phyloP scores from a whole-genome alignment of 371 early-diverging fungal genomes.

The Apophysomyces ossiformis region DNA sequence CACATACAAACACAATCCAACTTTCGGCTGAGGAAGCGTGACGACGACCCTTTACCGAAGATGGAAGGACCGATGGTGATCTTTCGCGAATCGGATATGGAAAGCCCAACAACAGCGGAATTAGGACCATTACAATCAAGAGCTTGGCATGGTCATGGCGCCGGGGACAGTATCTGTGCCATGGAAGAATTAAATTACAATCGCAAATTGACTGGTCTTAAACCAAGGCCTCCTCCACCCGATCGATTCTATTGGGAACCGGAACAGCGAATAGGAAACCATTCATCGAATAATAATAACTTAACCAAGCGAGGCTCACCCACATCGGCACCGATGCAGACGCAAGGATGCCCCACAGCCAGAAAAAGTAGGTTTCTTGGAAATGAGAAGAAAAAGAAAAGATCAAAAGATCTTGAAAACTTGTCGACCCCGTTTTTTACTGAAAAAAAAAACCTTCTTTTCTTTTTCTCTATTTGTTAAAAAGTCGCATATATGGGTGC shows the following conservation, averaged over 20 bases:
- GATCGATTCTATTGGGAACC: constrained; percentile 5
- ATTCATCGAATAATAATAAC: constrained; percentile 16
- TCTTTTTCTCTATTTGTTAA: constrained; percentile 7
- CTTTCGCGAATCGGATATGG: constrained; percentile 69
- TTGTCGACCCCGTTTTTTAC: too few species aligned
- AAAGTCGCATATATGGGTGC: constrained; percentile 48
- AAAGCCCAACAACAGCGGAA: constrained; percentile 9
- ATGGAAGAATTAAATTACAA: constrained; percentile 31
- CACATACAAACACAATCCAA: constrained; percentile 63
- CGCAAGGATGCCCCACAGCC: constrained; percentile 38
- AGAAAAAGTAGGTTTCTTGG: constrained; percentile 22
- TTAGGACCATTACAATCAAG: not conserved
- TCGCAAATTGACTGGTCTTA: constrained; percentile 20
- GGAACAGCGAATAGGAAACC: constrained; percentile 26
- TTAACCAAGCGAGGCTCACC: constrained; percentile 21
- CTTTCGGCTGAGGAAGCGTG: constrained; percentile 59
- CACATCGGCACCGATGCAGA: too few species aligned
- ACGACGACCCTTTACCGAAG: constrained; percentile 54
- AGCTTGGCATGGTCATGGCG: not conserved
- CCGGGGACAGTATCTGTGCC: constrained; percentile 23
- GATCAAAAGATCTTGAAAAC: too few species aligned
- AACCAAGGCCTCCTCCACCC: not conserved
- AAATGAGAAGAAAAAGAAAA: not conserved
- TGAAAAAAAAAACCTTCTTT: not conserved
- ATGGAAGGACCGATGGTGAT: constrained; percentile 55